These are phyloP conservation scores for Ophiostoma ips DNA, from an alignment of 2,329 filamentous ascomycete species.

Conservation along the genomic window DNA sequence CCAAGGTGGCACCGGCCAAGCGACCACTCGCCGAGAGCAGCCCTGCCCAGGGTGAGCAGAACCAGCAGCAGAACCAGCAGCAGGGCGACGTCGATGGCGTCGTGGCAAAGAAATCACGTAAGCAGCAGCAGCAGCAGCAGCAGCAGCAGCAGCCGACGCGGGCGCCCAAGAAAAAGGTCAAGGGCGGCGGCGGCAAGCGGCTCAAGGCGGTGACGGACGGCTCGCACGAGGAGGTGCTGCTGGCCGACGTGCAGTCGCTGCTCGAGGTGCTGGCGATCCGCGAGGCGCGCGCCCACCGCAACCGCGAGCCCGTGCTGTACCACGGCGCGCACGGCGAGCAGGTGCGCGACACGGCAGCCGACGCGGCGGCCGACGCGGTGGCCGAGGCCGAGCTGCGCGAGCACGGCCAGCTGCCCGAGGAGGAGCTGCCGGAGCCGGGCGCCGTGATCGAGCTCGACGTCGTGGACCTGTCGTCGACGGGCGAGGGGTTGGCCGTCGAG, in stretches of 20 bases:
- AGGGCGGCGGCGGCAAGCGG: constrained; percentile 42
- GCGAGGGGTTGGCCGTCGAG: constrained; percentile 70
- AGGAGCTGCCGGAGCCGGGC: constrained; percentile 47
- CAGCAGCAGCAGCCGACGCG: no score
- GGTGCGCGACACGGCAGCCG: neutral
- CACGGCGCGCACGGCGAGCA: constrained; percentile 9
- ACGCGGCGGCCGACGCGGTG: neutral
- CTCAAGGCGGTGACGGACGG: constrained; percentile 42
- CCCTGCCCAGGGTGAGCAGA: neutral
- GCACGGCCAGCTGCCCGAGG: constrained; percentile 8
- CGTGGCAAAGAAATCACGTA: neutral
- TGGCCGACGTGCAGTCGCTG: constrained; percentile 45
- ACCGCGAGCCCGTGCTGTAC: constrained; percentile 9
- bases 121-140: constrained; percentile 7
- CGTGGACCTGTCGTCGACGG: constrained; percentile 71
- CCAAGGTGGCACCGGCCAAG: constrained; percentile 1
- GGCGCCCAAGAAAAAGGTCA: constrained; percentile 32
- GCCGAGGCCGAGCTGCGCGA: neutral
- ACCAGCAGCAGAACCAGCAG: constrained; percentile 4
- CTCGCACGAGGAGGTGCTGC: constrained; percentile 52
- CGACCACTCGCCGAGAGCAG: constrained; percentile 9
- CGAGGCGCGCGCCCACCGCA: constrained; percentile 17
- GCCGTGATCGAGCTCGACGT: constrained; percentile 75
- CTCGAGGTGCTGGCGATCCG: constrained; percentile 28
- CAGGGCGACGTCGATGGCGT: constrained; percentile 13